Conservation (phyloP, 495 filamentous ascomycete species). For the Penicillium simplicissimum region DNA sequence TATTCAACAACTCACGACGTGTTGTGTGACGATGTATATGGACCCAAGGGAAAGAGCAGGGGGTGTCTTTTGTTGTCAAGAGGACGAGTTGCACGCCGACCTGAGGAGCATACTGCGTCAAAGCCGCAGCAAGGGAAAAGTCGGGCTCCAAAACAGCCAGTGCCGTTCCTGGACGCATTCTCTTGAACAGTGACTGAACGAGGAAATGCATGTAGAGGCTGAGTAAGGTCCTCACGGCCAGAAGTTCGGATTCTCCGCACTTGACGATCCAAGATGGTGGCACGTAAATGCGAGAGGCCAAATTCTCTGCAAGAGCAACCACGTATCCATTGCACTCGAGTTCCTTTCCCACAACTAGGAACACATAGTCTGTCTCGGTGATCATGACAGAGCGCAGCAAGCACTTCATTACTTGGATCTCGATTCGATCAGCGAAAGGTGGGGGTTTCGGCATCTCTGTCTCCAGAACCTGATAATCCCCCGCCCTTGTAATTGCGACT, state of each 20-base stretch:
- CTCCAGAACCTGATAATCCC: constrained; percentile 19
- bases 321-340: constrained; percentile 1
- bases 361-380: constrained; percentile 8
- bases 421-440: background rate
- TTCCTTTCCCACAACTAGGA: constrained; percentile 21
- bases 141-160: constrained; percentile 25
- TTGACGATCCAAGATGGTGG: constrained; percentile 12
- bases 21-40: constrained; percentile 21
- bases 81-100: constrained; percentile 19
- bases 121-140: constrained; percentile 16
- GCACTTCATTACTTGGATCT: constrained; percentile 16
- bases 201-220: constrained; percentile 22
- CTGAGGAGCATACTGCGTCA: constrained; percentile 20
- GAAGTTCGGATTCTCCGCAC: constrained; percentile 8
- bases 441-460: background rate
- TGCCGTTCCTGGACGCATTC: constrained; percentile 8
- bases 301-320: constrained; percentile 11
- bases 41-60: constrained; percentile 19
- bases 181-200: constrained; percentile 14
- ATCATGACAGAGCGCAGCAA: constrained; percentile 20
- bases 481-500: constrained; percentile 10
- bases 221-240: constrained; percentile 14
- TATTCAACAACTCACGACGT: constrained; percentile 13
- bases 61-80: constrained; percentile 17
- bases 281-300: constrained; percentile 17